Percentiles rank a stretch among this genome's conserved stretches.
phyloP scores from a whole-genome alignment of 441 rosid genomes.

The Aquilaria agallochum region DNA sequence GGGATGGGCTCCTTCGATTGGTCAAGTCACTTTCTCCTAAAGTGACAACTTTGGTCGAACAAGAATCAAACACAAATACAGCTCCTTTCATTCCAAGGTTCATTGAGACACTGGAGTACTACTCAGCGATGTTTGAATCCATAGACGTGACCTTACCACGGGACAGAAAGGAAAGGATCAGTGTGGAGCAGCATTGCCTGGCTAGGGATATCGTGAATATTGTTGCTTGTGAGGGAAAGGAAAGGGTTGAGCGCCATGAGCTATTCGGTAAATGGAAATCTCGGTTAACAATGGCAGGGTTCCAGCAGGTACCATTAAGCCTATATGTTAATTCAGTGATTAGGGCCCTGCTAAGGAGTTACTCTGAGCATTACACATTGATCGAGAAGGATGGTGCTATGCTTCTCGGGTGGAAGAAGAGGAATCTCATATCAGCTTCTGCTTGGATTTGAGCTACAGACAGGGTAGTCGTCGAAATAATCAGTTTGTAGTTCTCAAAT shows the following conservation, averaged over 20 bases:
- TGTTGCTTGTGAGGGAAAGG: constrained; percentile 82
- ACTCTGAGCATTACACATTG: constrained; percentile 50
- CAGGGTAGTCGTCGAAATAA: no score
- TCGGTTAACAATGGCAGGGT: constrained; percentile 88
- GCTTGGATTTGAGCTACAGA: constrained; percentile 47
- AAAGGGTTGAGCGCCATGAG: constrained; percentile 86
- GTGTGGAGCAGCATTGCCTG: constrained; percentile 75
- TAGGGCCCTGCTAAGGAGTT: constrained; percentile 42
- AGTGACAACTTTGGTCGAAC: constrained; percentile 74
- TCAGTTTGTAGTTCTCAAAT: no score
- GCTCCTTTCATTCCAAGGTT: constrained; percentile 74
- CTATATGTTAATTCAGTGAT: constrained; percentile 66
- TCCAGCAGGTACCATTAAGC: constrained; percentile 65
- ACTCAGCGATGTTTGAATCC: constrained; percentile 79
- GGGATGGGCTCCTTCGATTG: constrained; percentile 70
- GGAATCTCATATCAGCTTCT: constrained; percentile 70
- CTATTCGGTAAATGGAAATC: constrained; percentile 89
- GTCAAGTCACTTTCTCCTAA: constrained; percentile 76
- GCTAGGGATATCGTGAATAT: constrained; percentile 83
- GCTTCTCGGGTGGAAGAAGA: constrained; percentile 78
- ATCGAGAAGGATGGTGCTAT: constrained; percentile 73
- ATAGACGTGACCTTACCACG: constrained; percentile 66
- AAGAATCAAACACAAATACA: constrained; percentile 88
- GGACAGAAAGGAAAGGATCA: constrained; percentile 58
- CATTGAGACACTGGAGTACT: constrained; percentile 59